These are phyloP conservation scores for Rhodotorula kratochvilovae DNA, from an alignment of 768 basidiomycete species.

Conservation along the genomic window DNA sequence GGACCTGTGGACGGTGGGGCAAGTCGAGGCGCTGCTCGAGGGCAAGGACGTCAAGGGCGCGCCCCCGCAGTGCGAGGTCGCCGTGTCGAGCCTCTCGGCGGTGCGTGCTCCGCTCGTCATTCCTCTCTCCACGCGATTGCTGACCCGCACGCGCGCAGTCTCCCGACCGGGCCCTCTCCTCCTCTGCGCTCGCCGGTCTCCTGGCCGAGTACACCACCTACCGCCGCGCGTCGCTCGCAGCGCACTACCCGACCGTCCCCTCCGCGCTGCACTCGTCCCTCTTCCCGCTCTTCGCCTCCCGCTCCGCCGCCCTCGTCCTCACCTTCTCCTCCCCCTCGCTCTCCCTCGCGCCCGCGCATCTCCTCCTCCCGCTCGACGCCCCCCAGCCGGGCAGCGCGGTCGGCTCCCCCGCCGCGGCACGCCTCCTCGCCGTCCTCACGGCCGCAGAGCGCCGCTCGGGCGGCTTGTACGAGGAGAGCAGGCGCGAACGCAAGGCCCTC, in stretches of 20 bases:
- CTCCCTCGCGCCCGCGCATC: conserved; percentile 59
- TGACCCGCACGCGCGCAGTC: background rate
- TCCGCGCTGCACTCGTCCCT: conserved; percentile 54
- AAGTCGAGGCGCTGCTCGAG: conserved; percentile 23
- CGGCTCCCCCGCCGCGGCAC: conserved; percentile 60
- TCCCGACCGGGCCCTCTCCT: background rate
- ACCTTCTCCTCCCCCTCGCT: conserved; percentile 63
- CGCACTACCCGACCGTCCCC: conserved; percentile 56
- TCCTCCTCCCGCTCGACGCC: conserved; percentile 54
- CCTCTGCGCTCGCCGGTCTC: background rate
- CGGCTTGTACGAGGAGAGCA: conserved; percentile 82
- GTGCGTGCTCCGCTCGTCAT: background rate
- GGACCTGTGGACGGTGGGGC: conserved; percentile 1
- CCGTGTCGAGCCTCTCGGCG: background rate
- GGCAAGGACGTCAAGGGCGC: conserved; percentile 18
- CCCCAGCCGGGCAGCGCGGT: conserved; percentile 65
- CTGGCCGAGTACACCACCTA: background rate
- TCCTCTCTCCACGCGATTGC: background rate
- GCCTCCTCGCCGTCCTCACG: conserved; percentile 61
- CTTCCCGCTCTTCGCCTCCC: conserved; percentile 77
- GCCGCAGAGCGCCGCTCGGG: conserved; percentile 60
- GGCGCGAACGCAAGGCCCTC: conserved; percentile 63
- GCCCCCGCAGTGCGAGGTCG: background rate
- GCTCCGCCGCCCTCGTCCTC: conserved; percentile 59
- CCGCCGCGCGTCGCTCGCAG: background rate